Percentiles rank a stretch among this genome's conserved stretches.
phyloP scores from a whole-genome alignment of 2,329 filamentous ascomycete species.

The Aspergillus brunneoviolaceus region DNA sequence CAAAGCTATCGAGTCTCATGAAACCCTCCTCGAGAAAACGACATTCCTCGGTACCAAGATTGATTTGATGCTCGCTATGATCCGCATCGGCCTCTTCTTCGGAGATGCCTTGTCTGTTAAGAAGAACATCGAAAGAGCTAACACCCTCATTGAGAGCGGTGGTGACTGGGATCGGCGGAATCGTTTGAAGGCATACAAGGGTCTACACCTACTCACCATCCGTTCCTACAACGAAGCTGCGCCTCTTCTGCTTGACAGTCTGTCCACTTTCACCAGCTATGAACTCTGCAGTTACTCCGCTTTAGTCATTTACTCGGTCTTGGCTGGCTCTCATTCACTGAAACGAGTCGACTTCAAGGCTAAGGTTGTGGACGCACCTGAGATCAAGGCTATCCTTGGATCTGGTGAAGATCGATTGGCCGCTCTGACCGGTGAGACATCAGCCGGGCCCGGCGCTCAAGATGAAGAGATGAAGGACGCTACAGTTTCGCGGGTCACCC shows the following conservation, averaged over 20 bases:
- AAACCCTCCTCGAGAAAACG: slow-evolving; percentile 95
- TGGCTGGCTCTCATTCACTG: slow-evolving; percentile 89
- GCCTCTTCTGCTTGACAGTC: slow-evolving; percentile 89
- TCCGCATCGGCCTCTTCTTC: slow-evolving; percentile 93
- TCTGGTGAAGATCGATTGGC: slow-evolving; percentile 84
- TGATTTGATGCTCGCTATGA: slow-evolving; percentile 92
- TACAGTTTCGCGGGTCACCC: slow-evolving; percentile 53
- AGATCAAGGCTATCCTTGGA: slow-evolving; percentile 96
- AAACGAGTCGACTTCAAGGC: slow-evolving; percentile 99
- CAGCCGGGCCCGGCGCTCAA: slow-evolving; percentile 72
- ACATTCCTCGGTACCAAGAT: slow-evolving; percentile 95
- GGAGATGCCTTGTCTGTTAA: slow-evolving; percentile 89
- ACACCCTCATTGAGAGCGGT: slow-evolving; percentile 85
- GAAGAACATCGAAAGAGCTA: slow-evolving; percentile 89
- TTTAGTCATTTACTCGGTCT: slow-evolving; percentile 91
- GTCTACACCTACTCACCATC: slow-evolving; percentile 86
- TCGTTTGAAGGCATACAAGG: slow-evolving; percentile 97
- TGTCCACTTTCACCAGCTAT: slow-evolving; percentile 98
- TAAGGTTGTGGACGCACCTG: slow-evolving; percentile 96
- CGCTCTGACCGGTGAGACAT: slow-evolving; percentile 75
- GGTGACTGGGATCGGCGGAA: slow-evolving; percentile 99
- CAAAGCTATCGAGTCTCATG: slow-evolving; percentile 87
- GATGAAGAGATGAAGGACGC: slow-evolving; percentile 74
- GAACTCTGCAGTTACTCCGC: slow-evolving; percentile 96
- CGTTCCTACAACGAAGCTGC: slow-evolving; percentile 88